Evolutionary conservation across 768 basidiomycete genomes (phyloP).

Genomic region (Pleurotus tuber-regium): DNA sequence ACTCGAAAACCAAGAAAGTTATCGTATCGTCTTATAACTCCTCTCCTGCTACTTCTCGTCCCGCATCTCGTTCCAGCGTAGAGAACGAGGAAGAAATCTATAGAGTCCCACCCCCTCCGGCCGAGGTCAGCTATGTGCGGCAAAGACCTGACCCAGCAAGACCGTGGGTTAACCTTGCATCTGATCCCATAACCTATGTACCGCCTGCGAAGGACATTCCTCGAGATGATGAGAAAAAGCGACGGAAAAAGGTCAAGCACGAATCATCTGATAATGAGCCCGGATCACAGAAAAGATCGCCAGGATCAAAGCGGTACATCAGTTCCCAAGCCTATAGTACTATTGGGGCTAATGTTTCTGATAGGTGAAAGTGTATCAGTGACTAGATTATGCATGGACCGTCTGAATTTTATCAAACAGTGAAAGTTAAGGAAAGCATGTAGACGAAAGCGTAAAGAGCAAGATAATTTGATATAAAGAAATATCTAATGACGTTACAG

Average conservation of each 20-base stretch:
- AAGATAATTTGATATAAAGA: no score
- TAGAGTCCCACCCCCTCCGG: constrained; percentile 38
- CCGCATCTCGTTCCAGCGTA: constrained; percentile 30
- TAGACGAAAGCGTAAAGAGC: no score
- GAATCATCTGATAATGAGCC: neutral
- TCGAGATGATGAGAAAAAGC: constrained; percentile 5
- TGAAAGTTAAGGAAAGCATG: no score
- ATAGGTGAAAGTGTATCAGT: no score
- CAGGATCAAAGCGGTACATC: constrained; percentile 6
- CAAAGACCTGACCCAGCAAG: constrained; percentile 23
- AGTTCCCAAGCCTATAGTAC: no score
- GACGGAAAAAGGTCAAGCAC: constrained; percentile 10
- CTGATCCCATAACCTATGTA: constrained; percentile 33
- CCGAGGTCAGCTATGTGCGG: constrained; percentile 34
- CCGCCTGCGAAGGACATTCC: constrained; percentile 14
- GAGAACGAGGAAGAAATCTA: constrained; percentile 31
- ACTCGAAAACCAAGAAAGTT: constrained; percentile 46
- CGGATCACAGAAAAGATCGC: constrained; percentile 5
- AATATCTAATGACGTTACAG: no score
- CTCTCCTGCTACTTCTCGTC: constrained; percentile 33
- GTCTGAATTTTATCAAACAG: no score
- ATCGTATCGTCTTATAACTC: constrained; percentile 53
- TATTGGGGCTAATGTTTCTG: no score
- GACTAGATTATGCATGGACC: no score
- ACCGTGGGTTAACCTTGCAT: constrained; percentile 44